A percentile compares a stretch with the other conserved stretches of the same genome.
Conservation (phyloP, 768 basidiomycete species). For the Lactarius tabidus region DNA sequence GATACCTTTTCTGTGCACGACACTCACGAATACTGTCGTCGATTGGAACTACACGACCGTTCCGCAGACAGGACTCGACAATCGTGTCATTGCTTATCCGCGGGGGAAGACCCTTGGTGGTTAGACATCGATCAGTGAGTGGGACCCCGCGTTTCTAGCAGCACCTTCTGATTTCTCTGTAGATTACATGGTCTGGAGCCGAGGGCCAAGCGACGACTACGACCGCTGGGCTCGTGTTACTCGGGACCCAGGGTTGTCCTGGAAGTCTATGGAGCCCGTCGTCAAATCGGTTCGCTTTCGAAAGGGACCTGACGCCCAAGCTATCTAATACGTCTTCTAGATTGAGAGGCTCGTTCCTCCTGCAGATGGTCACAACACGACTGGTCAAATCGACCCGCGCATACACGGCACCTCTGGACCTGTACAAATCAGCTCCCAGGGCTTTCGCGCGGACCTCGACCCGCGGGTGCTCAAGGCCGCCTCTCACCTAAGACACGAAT, state of each 20-base stretch:
- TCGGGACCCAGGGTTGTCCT: conserved; percentile 21
- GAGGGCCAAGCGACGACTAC: conserved; percentile 16
- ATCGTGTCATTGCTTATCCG: conserved; percentile 26
- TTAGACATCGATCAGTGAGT: conserved; percentile 28
- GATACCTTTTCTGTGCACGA: conserved; percentile 23
- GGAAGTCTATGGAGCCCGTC: conserved; percentile 13
- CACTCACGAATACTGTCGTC: conserved; percentile 20
- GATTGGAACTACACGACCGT: conserved; percentile 32
- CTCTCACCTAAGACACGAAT: neutral
- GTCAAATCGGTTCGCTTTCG: conserved; percentile 2
- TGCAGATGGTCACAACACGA: conserved; percentile 16
- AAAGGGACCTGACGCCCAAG: no score
- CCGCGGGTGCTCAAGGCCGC: conserved; percentile 17
- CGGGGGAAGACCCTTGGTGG: conserved; percentile 31
- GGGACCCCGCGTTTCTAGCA: neutral
- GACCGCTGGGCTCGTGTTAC: conserved; percentile 13
- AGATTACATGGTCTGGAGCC: conserved; percentile 19
- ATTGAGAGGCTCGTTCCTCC: conserved; percentile 21
- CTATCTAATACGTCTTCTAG: conserved; percentile 2
- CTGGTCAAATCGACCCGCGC: conserved; percentile 14
- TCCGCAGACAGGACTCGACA: conserved; percentile 26
- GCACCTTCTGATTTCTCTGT: neutral
- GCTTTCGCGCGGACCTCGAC: conserved; percentile 8
- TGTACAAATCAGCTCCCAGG: conserved; percentile 14
- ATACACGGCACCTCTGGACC: conserved; percentile 19